Evolutionary conservation across 306 rosid genomes (phyloP).

Genomic region (Pyrus communis): DNA sequence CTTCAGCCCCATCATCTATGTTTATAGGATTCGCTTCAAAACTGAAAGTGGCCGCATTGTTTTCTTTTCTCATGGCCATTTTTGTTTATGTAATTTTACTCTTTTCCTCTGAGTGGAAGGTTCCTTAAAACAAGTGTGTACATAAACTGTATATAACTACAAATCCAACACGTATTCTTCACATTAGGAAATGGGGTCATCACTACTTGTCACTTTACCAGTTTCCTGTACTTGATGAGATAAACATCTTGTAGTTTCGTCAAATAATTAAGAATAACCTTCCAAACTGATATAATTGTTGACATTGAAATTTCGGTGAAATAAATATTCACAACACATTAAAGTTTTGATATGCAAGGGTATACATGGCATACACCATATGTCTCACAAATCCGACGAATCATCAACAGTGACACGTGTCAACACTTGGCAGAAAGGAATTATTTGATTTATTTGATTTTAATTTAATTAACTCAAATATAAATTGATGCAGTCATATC

Average conservation of each 20-base stretch:
- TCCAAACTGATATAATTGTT: background rate
- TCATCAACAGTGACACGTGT: too few relatives aligned
- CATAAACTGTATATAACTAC: background rate
- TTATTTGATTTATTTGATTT: too few relatives aligned
- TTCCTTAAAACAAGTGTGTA: background rate
- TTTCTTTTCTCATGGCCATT: background rate
- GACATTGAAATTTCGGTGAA: too few relatives aligned
- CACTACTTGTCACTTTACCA: background rate
- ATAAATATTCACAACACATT: too few relatives aligned
- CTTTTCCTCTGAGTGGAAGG: background rate
- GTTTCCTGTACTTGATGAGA: too few relatives aligned
- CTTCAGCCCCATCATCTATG: background rate
- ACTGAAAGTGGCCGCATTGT: background rate
- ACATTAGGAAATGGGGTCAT: background rate
- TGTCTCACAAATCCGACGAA: too few relatives aligned
- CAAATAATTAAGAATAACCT: background rate
- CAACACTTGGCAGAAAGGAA: too few relatives aligned
- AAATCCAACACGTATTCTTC: background rate
- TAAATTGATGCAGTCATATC: too few relatives aligned
- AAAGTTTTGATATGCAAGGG: too few relatives aligned
- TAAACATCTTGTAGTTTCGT: background rate
- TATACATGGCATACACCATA: too few relatives aligned
- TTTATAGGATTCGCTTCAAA: background rate
- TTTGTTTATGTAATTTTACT: background rate
- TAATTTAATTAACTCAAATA: too few relatives aligned